These are phyloP conservation scores for Hypoxylon perforatum DNA, from an alignment of 495 filamentous ascomycete species.

Conservation along the genomic window DNA sequence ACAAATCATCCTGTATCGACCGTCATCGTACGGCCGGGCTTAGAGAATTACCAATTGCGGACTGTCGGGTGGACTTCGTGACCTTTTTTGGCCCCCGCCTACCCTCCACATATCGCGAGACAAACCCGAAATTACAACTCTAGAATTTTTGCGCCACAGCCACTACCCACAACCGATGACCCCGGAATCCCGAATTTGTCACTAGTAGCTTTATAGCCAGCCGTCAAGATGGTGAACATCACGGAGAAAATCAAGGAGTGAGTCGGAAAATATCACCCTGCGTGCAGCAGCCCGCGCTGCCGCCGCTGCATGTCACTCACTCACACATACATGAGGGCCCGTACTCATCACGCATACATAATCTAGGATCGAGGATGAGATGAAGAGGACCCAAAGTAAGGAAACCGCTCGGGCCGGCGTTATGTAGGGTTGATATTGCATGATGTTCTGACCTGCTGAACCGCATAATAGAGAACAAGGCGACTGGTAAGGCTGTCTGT, in stretches of 20 bases:
- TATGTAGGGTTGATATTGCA: too few relatives aligned
- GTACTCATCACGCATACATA: slow-evolving; percentile 61
- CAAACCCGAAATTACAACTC: too few relatives aligned
- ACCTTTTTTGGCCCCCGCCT: too few relatives aligned
- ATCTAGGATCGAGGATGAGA: slow-evolving; percentile 99
- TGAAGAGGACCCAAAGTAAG: slow-evolving; percentile 96
- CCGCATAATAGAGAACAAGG: slow-evolving; percentile 86
- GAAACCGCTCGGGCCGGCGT: slow-evolving; percentile 8
- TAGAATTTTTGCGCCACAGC: too few relatives aligned
- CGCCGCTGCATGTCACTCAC: neutral
- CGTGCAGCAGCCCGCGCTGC: too few relatives aligned
- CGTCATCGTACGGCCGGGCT: too few relatives aligned
- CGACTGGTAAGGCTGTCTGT: slow-evolving; percentile 78
- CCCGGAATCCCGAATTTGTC: slow-evolving; percentile 14
- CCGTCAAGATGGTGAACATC: slow-evolving; percentile 95
- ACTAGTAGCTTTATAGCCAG: slow-evolving; percentile 1
- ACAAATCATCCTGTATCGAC: too few relatives aligned
- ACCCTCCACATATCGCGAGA: too few relatives aligned
- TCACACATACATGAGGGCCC: neutral
- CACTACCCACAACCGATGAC: neutral
- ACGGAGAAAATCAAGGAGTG: slow-evolving; percentile 99
- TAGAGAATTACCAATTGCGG: too few relatives aligned
- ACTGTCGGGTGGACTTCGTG: too few relatives aligned
- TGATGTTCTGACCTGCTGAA: slow-evolving; percentile 39
- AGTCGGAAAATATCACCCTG: slow-evolving; percentile 39